Percentiles rank a stretch among this genome's conserved stretches.
These are phyloP conservation scores for Corymbia calophylla DNA, from an alignment of 441 rosid species.

Conservation along the genomic window DNA sequence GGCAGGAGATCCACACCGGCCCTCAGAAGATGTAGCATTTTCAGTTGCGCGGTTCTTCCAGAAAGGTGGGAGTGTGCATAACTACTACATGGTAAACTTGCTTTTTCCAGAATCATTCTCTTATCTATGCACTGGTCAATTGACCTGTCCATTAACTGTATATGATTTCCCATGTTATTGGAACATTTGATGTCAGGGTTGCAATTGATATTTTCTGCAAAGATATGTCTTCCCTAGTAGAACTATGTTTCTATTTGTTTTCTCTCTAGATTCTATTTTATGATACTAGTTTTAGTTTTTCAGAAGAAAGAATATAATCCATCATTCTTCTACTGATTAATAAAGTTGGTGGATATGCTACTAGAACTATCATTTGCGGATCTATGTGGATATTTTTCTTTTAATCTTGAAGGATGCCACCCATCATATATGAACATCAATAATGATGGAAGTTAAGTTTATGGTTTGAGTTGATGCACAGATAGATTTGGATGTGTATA, in stretches of 20 bases:
- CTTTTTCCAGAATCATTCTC: not conserved
- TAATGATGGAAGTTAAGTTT: not conserved
- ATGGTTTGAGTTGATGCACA: not conserved
- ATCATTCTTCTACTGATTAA: not conserved
- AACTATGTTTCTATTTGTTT: not conserved
- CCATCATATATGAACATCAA: not conserved
- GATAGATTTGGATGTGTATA: not conserved
- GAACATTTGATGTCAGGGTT: not conserved
- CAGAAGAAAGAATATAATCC: not conserved
- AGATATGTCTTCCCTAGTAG: not conserved
- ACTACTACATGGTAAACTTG: constrained; percentile 80
- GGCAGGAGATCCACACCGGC: constrained; percentile 85
- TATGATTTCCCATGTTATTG: not conserved
- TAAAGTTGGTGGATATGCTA: not conserved
- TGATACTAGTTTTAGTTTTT: not conserved
- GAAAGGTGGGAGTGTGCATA: constrained; percentile 82
- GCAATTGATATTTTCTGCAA: not conserved
- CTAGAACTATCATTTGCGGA: not conserved
- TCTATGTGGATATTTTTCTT: not conserved
- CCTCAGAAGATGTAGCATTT: constrained; percentile 82
- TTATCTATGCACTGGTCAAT: not conserved
- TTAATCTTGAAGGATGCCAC: not conserved
- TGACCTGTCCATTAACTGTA: not conserved
- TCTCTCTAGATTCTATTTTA: not conserved
- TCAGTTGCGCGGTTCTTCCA: constrained; percentile 93